Base-by-base conservation (phyloP, 352 stramenopile species). In the Globisporangium nagaii region DNA sequence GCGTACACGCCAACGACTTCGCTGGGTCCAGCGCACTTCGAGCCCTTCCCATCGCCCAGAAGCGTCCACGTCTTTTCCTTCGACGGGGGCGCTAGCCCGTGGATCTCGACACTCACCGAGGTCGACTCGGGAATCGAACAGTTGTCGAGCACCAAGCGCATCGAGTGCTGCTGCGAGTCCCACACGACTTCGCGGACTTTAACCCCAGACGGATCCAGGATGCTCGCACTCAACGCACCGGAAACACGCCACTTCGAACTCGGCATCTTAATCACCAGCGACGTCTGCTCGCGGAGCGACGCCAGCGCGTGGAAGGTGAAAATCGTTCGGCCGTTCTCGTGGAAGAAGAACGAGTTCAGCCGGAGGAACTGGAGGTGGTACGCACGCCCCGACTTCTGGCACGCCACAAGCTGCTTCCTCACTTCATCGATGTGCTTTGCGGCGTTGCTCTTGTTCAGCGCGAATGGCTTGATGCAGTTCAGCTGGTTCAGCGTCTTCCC, bases 351-450 rank as follows among this genome's bases (percentile, higher is more conserved):
- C 20, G 75, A 75, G n/a, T 73, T 78, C 11, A 86, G 42, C 1
- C 72, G 63, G 34, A 86, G 53, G 53, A 86, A 86, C 58, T 84
- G 60, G 6, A 86, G 59, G n/a, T 66, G 63, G 48, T 84, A 86
- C 35, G 58, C 63, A 10, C 55, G 45, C 1, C 62, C 58, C 0
- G 68, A 75, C 31, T 71, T 71, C 12, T 72, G 60, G 25, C 70
- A 76, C 17, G 61, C 31, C 4, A 25, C 27, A 6, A 82, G 43
- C 25, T 58, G 56, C 35, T 71, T 66, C 13, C 32, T 53, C 3
- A 79, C 62, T 17, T 70, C 49, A 0, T 63, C 66, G 31, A 79
- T 52, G 30, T 84, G 72, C 5, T 47, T 19, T 3, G 64, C 53
- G 7, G 63, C 56, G 10, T 68, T 52, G 13, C 8, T 31, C 35